Percentiles rank a stretch among this genome's conserved stretches.
These are phyloP conservation scores for Lignosus rhinocerotis DNA, from an alignment of 1,284 basidiomycete species.

Conservation along the genomic window DNA sequence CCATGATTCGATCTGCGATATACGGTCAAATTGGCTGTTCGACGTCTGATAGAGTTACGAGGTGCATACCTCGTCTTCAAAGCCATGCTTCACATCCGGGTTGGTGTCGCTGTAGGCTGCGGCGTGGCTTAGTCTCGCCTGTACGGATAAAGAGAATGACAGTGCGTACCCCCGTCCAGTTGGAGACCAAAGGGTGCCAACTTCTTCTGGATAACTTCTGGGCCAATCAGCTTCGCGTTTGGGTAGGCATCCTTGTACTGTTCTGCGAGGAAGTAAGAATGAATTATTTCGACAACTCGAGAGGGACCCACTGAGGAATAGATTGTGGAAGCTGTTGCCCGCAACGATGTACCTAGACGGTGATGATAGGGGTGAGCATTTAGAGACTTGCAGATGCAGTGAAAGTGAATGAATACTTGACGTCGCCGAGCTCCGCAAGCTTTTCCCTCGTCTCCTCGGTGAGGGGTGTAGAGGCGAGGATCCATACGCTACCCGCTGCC, in stretches of 20 bases:
- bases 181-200: slow-evolving; percentile 33
- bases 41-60: neutral
- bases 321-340: slow-evolving; percentile 58
- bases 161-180: slow-evolving; percentile 52
- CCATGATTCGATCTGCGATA: slow-evolving; percentile 56
- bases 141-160: neutral
- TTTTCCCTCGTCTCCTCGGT: slow-evolving; percentile 68
- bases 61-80: slow-evolving; percentile 72
- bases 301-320: slow-evolving; percentile 52
- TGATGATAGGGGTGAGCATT: neutral
- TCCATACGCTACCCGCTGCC: no score
- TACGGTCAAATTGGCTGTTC: neutral
- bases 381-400: neutral
- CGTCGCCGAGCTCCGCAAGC: slow-evolving; percentile 70
- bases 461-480: slow-evolving; percentile 61
- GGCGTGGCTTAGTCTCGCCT: no score
- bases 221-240: slow-evolving; percentile 67
- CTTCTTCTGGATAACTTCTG: slow-evolving; percentile 48
- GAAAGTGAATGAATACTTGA: slow-evolving; percentile 48
- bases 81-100: slow-evolving; percentile 66
- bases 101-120: slow-evolving; percentile 64
- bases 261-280: neutral
- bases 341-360: slow-evolving; percentile 58
- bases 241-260: slow-evolving; percentile 74
- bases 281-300: neutral